phyloP scores from a whole-genome alignment of 306 rosid species.

The Luffa aegyptiaca region DNA sequence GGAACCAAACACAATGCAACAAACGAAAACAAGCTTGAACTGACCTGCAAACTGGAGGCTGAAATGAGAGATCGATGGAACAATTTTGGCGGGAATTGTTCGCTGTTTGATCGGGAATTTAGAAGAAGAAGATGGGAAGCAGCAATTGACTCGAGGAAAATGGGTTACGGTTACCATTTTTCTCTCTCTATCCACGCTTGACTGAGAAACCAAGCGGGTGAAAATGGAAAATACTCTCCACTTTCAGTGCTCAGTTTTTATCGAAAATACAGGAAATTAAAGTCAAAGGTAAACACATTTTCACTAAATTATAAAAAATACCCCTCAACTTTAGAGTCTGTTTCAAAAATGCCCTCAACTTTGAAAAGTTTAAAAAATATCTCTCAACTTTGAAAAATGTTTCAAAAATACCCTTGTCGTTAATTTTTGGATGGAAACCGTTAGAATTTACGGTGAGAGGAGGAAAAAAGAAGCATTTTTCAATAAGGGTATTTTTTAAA shows the following conservation, averaged over 20 bases:
- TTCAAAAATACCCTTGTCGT: too few relatives aligned
- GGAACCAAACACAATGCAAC: neutral
- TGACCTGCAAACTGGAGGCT: conserved; percentile 19
- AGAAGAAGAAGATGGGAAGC: conserved; percentile 5
- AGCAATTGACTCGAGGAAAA: neutral
- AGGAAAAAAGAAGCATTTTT: too few relatives aligned
- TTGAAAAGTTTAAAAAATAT: too few relatives aligned
- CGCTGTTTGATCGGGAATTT: neutral
- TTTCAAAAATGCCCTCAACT: too few relatives aligned
- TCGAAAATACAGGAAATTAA: neutral
- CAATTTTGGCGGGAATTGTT: neutral
- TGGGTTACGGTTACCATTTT: neutral
- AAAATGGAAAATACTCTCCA: neutral
- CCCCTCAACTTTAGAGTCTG: too few relatives aligned
- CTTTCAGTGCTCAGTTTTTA: neutral
- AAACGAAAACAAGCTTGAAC: neutral
- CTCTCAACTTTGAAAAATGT: too few relatives aligned
- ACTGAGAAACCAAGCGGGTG: neutral
- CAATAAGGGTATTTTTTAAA: too few relatives aligned
- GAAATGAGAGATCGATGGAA: neutral
- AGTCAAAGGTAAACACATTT: too few relatives aligned
- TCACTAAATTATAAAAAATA: too few relatives aligned
- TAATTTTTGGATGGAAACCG: too few relatives aligned
- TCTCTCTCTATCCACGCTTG: neutral
- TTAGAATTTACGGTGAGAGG: too few relatives aligned